A percentile compares a stretch with the other conserved stretches of the same genome.
phyloP scores from a whole-genome alignment of 805 yeast genomes.

The Tetrapisispora namnaoensis region DNA sequence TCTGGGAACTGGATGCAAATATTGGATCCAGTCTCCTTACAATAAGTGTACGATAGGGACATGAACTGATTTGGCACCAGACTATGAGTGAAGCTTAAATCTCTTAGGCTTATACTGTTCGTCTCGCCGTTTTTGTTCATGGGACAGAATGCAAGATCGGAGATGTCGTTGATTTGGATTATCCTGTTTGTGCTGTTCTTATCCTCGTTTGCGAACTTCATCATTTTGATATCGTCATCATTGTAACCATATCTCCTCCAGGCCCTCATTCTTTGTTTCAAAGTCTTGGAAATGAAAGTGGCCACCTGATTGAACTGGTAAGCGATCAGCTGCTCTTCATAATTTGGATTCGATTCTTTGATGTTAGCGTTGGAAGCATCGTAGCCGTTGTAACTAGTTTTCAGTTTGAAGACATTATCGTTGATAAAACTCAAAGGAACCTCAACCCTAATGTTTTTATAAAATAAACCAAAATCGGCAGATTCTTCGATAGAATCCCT shows the following conservation, averaged over 20 bases:
- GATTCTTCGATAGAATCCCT: constrained; percentile 5
- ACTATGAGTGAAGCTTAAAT: constrained; percentile 19
- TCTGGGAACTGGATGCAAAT: constrained; percentile 24
- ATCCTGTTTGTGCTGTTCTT: constrained; percentile 3
- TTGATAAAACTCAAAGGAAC: constrained; percentile 20
- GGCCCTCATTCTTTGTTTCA: constrained; percentile 12
- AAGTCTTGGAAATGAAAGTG: constrained; percentile 9
- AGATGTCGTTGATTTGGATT: constrained; percentile 20
- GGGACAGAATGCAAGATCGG: constrained; percentile 1
- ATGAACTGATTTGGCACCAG: constrained; percentile 15
- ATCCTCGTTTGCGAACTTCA: constrained; percentile 15
- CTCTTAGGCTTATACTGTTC: constrained; percentile 4
- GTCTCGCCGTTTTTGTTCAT: not conserved
- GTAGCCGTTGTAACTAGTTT: constrained; percentile 13
- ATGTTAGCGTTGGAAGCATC: constrained; percentile 10
- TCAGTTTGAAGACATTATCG: constrained; percentile 3
- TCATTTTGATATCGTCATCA: constrained; percentile 23
- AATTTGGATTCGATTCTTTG: not conserved
- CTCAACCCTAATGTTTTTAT: constrained; percentile 18
- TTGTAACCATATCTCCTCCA: constrained; percentile 18
- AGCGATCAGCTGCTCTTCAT: constrained; percentile 14
- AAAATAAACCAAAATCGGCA: constrained; percentile 15
- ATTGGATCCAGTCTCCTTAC: constrained; percentile 17
- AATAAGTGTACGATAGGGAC: constrained; percentile 20
- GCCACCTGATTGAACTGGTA: constrained; percentile 19